Base-by-base conservation (phyloP, 371 early-diverging fungal species). In the Mucor plumbeus region DNA sequence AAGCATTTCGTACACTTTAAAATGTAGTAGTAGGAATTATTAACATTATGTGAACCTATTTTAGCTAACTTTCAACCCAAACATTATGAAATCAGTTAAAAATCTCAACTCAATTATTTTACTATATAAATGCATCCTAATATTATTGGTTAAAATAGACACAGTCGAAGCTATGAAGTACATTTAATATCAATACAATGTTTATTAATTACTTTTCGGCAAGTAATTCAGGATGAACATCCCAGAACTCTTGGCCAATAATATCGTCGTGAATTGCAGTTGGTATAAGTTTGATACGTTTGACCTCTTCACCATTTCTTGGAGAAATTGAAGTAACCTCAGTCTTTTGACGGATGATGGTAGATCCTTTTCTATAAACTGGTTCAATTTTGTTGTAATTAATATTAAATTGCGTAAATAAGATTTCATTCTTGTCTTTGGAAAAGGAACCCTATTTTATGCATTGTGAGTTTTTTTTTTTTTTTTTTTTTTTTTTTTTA, bases 211-310 rank as follows among this genome's bases (percentile, higher is more conserved):
- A 33, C 47, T 65, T 48, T 33, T 69, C 50, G 54, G 53, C 36
- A 17, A 71, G 44, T 26, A 83, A 61, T 17, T 79, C 67, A 13
- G 80, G 75, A 48, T 77, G 73, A 21, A 68, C 58, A 13, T 76
- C 69, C 98, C 98, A 98, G 75, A 97, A 98, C 59, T 72, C 76
- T 31, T 94, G 89, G 21, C 90, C 87, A 75, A 98, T 96, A 44
- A 98, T 92, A 73, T 97, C 97, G 21, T 87, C 85, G 77, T 94
- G 85, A 26, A 88, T 75, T 21, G 90, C 83, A 26, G 77, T 76
- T 14, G 84, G 84, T 35, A 84, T 63, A 17, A 71, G 61, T 57
- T 80, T 84, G 11, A 64, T 69, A 2, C 85, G 69, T 57, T 55
- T 59, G 1, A 80, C 80, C 31, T 50, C 59, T 47, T 78, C 60